These are phyloP conservation scores for Suhomyces kilbournensis DNA, from an alignment of 805 yeast genomes.

Conservation along the genomic window DNA sequence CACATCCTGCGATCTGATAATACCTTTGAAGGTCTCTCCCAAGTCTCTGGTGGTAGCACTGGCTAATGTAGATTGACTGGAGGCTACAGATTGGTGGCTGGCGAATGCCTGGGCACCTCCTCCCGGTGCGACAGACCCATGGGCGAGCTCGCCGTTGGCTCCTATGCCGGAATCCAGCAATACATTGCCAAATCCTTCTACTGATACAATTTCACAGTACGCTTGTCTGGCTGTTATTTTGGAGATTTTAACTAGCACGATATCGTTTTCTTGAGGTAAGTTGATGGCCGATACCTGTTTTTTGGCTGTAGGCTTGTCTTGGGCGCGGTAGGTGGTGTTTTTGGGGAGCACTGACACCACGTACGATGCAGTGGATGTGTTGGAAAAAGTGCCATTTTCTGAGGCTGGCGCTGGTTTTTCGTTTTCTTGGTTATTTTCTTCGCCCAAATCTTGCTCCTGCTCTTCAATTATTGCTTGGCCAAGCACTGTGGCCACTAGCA, in stretches of 20 bases:
- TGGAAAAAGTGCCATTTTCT: constrained; percentile 8
- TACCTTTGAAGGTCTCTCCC: constrained; percentile 87
- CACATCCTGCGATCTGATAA: constrained; percentile 83
- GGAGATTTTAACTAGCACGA: constrained; percentile 73
- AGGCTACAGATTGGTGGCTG: constrained; percentile 35
- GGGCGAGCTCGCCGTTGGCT: constrained; percentile 44
- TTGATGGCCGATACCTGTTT: constrained; percentile 27
- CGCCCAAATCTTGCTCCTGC: constrained; percentile 8
- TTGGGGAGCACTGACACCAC: constrained; percentile 32
- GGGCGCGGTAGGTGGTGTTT: constrained; percentile 23
- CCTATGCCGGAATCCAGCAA: constrained; percentile 67
- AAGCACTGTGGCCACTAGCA: constrained; percentile 57
- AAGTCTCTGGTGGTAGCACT: constrained; percentile 55
- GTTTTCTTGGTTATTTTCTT: constrained; percentile 11
- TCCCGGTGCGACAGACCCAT: constrained; percentile 40
- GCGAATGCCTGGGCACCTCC: constrained; percentile 51
- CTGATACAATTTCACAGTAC: constrained; percentile 65
- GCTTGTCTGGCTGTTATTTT: constrained; percentile 69
- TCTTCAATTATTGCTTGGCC: constrained; percentile 50
- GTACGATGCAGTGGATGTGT: constrained; percentile 10
- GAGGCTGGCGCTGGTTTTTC: neutral
- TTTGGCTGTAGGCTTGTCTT: constrained; percentile 18
- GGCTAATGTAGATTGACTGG: constrained; percentile 36
- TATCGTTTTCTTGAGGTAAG: constrained; percentile 80
- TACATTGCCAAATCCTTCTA: constrained; percentile 60